Percentiles rank a stretch among this genome's conserved stretches.
Conservation (phyloP, 768 basidiomycete species). For the Neoboletus magnificus region DNA sequence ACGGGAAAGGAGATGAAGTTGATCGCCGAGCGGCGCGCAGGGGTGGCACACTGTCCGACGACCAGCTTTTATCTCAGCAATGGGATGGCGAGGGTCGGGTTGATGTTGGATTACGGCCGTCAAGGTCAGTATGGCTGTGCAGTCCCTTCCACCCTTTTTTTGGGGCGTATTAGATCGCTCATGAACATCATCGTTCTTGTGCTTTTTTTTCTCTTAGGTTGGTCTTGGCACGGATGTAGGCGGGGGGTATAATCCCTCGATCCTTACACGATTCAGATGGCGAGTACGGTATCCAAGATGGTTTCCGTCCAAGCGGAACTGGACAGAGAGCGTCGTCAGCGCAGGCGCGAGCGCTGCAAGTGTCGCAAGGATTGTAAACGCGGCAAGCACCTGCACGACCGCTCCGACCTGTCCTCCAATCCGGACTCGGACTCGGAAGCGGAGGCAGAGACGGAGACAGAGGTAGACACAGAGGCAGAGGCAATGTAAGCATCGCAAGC, state of each 20-base stretch:
- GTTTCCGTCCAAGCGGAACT: constrained; percentile 44
- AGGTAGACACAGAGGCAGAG: too few relatives aligned
- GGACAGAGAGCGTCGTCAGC: constrained; percentile 9
- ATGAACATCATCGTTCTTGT: background rate
- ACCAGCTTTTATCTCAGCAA: constrained; percentile 90
- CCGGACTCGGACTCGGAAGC: background rate
- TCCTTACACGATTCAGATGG: constrained; percentile 73
- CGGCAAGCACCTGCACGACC: background rate
- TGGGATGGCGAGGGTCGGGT: constrained; percentile 74
- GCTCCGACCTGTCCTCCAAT: background rate
- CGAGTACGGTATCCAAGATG: constrained; percentile 78
- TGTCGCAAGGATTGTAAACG: background rate
- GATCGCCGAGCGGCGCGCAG: constrained; percentile 59
- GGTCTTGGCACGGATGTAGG: constrained; percentile 89
- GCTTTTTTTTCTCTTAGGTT: constrained; percentile 50
- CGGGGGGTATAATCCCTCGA: constrained; percentile 79
- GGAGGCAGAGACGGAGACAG: background rate
- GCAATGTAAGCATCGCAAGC: background rate
- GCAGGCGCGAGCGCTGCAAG: background rate
- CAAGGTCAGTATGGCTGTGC: constrained; percentile 49
- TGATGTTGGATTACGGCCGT: constrained; percentile 75
- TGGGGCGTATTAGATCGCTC: background rate
- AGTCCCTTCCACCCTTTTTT: too few relatives aligned
- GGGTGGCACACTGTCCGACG: constrained; percentile 89
- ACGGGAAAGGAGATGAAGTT: constrained; percentile 65